Conservation (phyloP, 2,329 filamentous ascomycete species). For the Podosphaera aphanis region DNA sequence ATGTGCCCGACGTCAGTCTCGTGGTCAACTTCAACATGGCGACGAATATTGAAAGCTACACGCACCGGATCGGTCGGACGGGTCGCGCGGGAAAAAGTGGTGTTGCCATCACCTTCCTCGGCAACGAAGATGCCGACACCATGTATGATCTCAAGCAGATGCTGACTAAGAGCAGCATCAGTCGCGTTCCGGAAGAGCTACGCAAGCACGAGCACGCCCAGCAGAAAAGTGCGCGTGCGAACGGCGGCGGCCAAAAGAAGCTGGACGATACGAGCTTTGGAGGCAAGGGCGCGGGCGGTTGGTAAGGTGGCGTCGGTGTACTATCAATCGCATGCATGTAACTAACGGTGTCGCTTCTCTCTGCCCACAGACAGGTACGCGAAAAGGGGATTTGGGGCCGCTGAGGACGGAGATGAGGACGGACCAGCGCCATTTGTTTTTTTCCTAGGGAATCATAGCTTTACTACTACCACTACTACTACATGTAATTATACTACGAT, state of each 20-base stretch:
- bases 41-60: conserved; percentile 76
- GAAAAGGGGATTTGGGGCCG: too few species aligned
- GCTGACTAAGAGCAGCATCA: conserved; percentile 71
- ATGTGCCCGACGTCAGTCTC: conserved; percentile 78
- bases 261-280: conserved; percentile 19
- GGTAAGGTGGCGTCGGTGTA: not conserved
- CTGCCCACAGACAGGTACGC: too few species aligned
- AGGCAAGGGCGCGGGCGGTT: conserved; percentile 14
- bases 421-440: too few species aligned
- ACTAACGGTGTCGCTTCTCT: too few species aligned
- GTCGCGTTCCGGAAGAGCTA: conserved; percentile 75
- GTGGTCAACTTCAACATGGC: conserved; percentile 99
- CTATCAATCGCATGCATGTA: too few species aligned
- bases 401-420: too few species aligned
- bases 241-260: conserved; percentile 23
- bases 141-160: conserved; percentile 94
- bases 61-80: conserved; percentile 86
- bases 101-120: conserved; percentile 88
- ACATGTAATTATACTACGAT: too few species aligned
- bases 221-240: conserved; percentile 39
- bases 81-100: conserved; percentile 93
- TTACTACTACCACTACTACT: too few species aligned
- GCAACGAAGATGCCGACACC: conserved; percentile 69
- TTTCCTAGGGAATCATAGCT: too few species aligned
- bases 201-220: conserved; percentile 79